phyloP scores from a whole-genome alignment of 345 rosid genomes.

The Linum usitatissimum region DNA sequence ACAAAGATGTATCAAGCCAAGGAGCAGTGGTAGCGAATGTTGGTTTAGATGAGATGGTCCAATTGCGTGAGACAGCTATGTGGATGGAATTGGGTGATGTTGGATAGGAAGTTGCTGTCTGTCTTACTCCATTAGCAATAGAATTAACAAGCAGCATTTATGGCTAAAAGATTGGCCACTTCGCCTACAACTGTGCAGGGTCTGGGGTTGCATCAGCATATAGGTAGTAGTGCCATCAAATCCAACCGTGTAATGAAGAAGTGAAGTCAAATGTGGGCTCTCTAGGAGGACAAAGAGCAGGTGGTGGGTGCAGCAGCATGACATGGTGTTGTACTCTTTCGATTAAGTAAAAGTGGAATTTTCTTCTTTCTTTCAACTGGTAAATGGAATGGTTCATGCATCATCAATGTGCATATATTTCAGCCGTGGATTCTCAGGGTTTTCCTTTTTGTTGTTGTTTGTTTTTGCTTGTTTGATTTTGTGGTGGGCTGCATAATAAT shows the following conservation, averaged over 20 bases:
- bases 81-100: too few relatives aligned
- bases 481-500: too few relatives aligned
- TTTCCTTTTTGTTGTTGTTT: too few relatives aligned
- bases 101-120: slow-evolving; percentile 11
- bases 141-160: too few relatives aligned
- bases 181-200: slow-evolving; percentile 12
- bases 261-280: slow-evolving; percentile 8
- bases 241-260: slow-evolving; percentile 9
- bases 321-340: neutral
- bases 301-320: slow-evolving; percentile 1
- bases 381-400: neutral
- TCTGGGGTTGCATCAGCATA: slow-evolving; percentile 12
- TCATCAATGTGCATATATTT: too few relatives aligned
- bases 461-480: too few relatives aligned
- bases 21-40: neutral
- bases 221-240: slow-evolving; percentile 14
- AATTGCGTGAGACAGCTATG: too few relatives aligned
- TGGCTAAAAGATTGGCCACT: slow-evolving; percentile 16
- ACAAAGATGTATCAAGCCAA: slow-evolving; percentile 4
- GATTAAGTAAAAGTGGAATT: neutral
- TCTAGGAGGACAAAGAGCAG: slow-evolving; percentile 13
- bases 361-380: slow-evolving; percentile 7
- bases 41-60: slow-evolving; percentile 10
- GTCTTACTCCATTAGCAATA: slow-evolving; percentile 11
- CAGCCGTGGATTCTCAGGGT: too few relatives aligned